Evolutionary conservation across 2,329 filamentous ascomycete species (phyloP).

Genomic region (Scedosporium apiospermum): DNA sequence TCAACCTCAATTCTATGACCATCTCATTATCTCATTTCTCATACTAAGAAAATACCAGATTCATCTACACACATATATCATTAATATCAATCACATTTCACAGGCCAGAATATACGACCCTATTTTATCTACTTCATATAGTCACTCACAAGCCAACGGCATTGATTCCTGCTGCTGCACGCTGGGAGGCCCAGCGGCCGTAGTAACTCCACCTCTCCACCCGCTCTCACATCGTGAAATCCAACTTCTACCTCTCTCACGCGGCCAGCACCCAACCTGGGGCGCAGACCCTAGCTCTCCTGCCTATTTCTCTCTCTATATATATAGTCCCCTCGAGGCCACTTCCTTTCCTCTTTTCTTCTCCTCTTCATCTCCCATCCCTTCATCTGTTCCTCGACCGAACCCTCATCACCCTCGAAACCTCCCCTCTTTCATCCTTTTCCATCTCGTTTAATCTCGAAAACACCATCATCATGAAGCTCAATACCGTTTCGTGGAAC

Average conservation of each 20-base stretch:
- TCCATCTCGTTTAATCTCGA: not conserved
- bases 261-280: not conserved
- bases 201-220: too few species aligned
- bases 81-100: not conserved
- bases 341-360: not conserved
- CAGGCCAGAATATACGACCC: not conserved
- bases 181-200: not conserved
- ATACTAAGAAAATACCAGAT: not conserved
- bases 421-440: not conserved
- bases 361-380: not conserved
- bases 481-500: slow-evolving; percentile 19
- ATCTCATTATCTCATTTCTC: not conserved
- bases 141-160: too few species aligned
- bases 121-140: too few species aligned
- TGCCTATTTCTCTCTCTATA: not conserved
- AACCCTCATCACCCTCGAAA: not conserved
- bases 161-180: not conserved
- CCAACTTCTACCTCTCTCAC: not conserved
- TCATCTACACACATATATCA: not conserved
- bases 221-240: not conserved
- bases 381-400: not conserved
- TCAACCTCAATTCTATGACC: not conserved
- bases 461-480: slow-evolving; percentile 9
- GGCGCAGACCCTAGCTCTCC: too few species aligned
- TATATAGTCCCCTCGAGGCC: not conserved